phyloP scores from a whole-genome alignment of 1,284 basidiomycete species.

The Xerocomus amazonicus region DNA sequence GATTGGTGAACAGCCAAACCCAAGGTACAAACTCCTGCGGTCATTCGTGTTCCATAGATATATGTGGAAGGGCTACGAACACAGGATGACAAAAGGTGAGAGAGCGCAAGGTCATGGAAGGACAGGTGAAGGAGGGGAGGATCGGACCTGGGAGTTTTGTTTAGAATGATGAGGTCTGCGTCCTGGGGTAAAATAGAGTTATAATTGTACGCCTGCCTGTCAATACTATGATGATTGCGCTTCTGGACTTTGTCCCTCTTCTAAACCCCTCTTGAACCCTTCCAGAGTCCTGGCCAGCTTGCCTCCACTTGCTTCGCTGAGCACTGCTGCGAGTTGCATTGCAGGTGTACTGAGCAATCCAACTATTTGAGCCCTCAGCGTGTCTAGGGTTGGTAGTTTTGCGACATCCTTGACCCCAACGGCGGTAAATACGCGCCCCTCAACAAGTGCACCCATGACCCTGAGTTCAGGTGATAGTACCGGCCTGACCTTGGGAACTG shows the following conservation, averaged over 20 bases:
- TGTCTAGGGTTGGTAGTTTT: slow-evolving; percentile 66
- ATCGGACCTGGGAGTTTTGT: slow-evolving; percentile 78
- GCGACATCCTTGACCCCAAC: slow-evolving; percentile 58
- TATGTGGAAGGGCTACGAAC: slow-evolving; percentile 82
- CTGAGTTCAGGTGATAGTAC: slow-evolving; percentile 57
- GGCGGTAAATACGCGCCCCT: slow-evolving; percentile 63
- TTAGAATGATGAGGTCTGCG: slow-evolving; percentile 34
- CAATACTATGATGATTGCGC: slow-evolving; percentile 21
- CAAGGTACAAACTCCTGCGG: slow-evolving; percentile 69
- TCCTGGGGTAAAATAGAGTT: not conserved
- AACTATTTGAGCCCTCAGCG: slow-evolving; percentile 69
- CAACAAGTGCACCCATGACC: slow-evolving; percentile 73
- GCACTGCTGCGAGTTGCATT: slow-evolving; percentile 62
- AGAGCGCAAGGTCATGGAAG: slow-evolving; percentile 60
- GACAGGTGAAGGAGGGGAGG: slow-evolving; percentile 70
- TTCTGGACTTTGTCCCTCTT: slow-evolving; percentile 42
- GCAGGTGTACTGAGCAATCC: slow-evolving; percentile 71
- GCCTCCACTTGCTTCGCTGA: slow-evolving; percentile 72
- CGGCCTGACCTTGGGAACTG: slow-evolving; percentile 54
- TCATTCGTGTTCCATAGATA: slow-evolving; percentile 80
- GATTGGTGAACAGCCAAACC: slow-evolving; percentile 49
- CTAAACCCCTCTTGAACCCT: slow-evolving; percentile 70
- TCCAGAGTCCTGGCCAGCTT: slow-evolving; percentile 72
- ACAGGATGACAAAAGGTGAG: slow-evolving; percentile 88
- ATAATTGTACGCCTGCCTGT: slow-evolving; percentile 7